phyloP scores from a whole-genome alignment of 371 early-diverging fungal species.

The Rhizomucor miehei region DNA sequence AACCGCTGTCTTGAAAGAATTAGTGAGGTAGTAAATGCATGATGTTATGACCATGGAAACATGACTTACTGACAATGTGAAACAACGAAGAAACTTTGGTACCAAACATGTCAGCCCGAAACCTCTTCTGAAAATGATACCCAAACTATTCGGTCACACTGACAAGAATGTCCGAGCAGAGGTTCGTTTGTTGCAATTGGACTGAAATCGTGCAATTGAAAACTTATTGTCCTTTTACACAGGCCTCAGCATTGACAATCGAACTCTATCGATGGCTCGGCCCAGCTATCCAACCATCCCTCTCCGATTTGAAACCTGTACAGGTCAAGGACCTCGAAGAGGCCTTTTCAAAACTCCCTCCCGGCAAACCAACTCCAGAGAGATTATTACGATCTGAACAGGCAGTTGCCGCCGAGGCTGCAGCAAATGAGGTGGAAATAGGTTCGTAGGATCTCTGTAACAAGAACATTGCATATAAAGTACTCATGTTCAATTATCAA shows the following conservation, averaged over 20 bases:
- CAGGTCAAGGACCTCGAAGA: slow-evolving; percentile 89
- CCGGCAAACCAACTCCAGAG: slow-evolving; percentile 62
- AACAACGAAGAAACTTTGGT: slow-evolving; percentile 66
- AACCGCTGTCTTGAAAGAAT: slow-evolving; percentile 68
- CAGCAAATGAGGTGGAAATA: slow-evolving; percentile 29
- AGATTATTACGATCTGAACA: slow-evolving; percentile 83
- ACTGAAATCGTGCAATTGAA: slow-evolving; percentile 20
- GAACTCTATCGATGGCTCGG: slow-evolving; percentile 85
- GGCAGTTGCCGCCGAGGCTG: slow-evolving; percentile 48
- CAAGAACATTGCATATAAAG: neutral
- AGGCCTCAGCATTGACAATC: slow-evolving; percentile 68
- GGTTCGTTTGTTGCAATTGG: slow-evolving; percentile 36
- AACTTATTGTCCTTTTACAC: neutral
- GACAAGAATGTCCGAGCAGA: slow-evolving; percentile 93
- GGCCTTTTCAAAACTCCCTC: slow-evolving; percentile 74
- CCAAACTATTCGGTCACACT: slow-evolving; percentile 88
- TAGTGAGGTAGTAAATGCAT: slow-evolving; percentile 34
- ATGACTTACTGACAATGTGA: neutral
- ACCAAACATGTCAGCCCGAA: slow-evolving; percentile 75
- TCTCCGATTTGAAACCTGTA: slow-evolving; percentile 80
- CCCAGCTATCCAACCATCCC: slow-evolving; percentile 59
- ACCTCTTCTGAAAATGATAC: slow-evolving; percentile 79
- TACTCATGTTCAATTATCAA: slow-evolving; percentile 1
- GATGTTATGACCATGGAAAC: neutral
- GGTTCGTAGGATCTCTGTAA: slow-evolving; percentile 8